phyloP scores from a whole-genome alignment of 305 asterid genomes.

The Euphrasia arctica region DNA sequence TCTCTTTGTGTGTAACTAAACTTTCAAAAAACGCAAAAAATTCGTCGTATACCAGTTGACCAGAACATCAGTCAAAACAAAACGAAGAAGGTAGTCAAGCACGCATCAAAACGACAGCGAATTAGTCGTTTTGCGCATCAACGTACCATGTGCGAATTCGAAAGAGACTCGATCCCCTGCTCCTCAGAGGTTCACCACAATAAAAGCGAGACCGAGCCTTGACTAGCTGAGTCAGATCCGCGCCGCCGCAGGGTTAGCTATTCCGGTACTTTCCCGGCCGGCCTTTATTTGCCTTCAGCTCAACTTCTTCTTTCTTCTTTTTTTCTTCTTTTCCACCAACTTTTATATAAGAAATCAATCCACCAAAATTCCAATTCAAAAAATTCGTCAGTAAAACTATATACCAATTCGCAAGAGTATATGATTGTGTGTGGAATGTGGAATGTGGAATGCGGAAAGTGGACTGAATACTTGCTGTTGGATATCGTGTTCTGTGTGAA shows the following conservation, averaged over 20 bases:
- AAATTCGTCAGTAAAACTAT: no score
- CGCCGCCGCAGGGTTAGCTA: conserved; percentile 31
- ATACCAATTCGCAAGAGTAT: no score
- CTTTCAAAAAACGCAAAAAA: no score
- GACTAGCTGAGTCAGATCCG: conserved; percentile 70
- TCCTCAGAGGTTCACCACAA: conserved; percentile 61
- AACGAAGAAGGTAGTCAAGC: conserved; percentile 27
- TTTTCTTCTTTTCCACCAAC: conserved; percentile 24
- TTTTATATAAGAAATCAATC: background rate
- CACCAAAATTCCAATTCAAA: no score
- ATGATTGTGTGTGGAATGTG: no score
- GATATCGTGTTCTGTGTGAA: no score
- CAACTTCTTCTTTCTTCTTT: conserved; percentile 30
- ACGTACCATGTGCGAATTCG: conserved; percentile 56
- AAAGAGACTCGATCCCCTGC: conserved; percentile 59
- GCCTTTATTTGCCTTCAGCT: conserved; percentile 29
- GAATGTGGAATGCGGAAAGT: conserved; percentile 5
- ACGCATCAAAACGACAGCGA: conserved; percentile 34
- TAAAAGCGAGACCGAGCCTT: conserved; percentile 39
- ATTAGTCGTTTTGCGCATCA: conserved; percentile 30
- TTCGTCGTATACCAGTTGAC: conserved; percentile 15
- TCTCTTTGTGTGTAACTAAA: no score
- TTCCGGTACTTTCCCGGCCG: conserved; percentile 33
- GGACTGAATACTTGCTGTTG: conserved; percentile 13
- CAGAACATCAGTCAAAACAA: conserved; percentile 25